These are phyloP conservation scores for Atractiella rhizophila DNA, from an alignment of 768 basidiomycete species.

Conservation along the genomic window DNA sequence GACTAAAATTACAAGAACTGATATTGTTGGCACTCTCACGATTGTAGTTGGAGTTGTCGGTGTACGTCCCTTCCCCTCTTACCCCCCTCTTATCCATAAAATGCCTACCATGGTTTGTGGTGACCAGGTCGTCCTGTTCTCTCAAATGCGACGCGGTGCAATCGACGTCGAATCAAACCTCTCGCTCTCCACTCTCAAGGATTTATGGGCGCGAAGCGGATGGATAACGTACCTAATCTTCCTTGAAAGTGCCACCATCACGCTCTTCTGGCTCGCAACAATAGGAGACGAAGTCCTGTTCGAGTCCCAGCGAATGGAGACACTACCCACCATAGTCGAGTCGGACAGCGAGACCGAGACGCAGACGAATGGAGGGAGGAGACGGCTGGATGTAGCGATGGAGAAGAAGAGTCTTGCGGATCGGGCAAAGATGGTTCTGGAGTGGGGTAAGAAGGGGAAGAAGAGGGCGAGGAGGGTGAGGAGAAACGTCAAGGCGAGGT, in stretches of 20 bases:
- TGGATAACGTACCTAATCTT: slow-evolving; percentile 80
- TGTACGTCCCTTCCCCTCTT: slow-evolving; percentile 70
- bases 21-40: slow-evolving; percentile 65
- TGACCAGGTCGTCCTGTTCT: slow-evolving; percentile 36
- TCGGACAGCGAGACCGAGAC: slow-evolving; percentile 3
- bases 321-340: slow-evolving; percentile 10
- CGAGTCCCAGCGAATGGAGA: slow-evolving; percentile 26
- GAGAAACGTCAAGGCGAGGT: background rate
- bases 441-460: slow-evolving; percentile 36
- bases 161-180: slow-evolving; percentile 45
- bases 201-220: slow-evolving; percentile 57
- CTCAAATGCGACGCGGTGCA: no score
- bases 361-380: slow-evolving; percentile 4
- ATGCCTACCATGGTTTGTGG: slow-evolving; percentile 8
- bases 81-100: background rate
- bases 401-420: slow-evolving; percentile 1
- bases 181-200: slow-evolving; percentile 40
- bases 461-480: slow-evolving; percentile 35
- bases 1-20: slow-evolving; percentile 38
- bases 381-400: slow-evolving; percentile 5
- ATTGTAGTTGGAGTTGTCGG: slow-evolving; percentile 65
- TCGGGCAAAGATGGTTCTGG: background rate
- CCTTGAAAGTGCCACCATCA: slow-evolving; percentile 42
- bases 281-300: slow-evolving; percentile 24
- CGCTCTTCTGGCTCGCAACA: slow-evolving; percentile 13